These are phyloP conservation scores for Cryomyces antarcticus DNA, from an alignment of 495 filamentous ascomycete genomes.

Conservation along the genomic window DNA sequence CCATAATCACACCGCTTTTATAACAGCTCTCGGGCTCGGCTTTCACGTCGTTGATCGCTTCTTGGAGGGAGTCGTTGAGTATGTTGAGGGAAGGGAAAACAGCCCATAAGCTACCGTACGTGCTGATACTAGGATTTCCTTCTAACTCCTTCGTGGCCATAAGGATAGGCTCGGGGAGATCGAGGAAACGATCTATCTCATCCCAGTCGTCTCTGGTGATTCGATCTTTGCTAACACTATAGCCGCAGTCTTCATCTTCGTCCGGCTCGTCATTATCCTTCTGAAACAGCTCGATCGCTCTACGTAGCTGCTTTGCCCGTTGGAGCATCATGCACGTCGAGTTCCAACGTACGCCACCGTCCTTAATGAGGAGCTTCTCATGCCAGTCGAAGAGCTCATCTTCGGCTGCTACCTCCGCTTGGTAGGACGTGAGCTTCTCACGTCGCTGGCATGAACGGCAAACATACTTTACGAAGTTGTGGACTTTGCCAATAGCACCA, in stretches of 20 bases:
- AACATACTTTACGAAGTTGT: conserved; percentile 4
- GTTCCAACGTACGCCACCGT: conserved; percentile 4
- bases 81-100: background rate
- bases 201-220: conserved; percentile 2
- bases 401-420: background rate
- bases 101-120: background rate
- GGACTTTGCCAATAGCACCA: conserved; percentile 5
- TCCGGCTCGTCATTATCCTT: background rate
- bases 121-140: background rate
- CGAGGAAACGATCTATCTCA: conserved; percentile 1
- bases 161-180: conserved; percentile 1
- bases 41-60: background rate
- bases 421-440: background rate
- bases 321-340: conserved; percentile 1
- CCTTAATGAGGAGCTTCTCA: background rate
- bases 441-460: conserved; percentile 1
- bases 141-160: background rate
- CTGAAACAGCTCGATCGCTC: conserved; percentile 2
- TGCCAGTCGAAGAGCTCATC: background rate
- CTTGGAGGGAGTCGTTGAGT: background rate
- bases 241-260: background rate
- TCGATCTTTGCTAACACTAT: background rate
- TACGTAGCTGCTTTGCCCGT: conserved; percentile 2
- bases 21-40: background rate
- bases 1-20: background rate